Base-by-base conservation (phyloP, 2,329 filamentous ascomycete species). In the Aspergillus alliaceus region DNA sequence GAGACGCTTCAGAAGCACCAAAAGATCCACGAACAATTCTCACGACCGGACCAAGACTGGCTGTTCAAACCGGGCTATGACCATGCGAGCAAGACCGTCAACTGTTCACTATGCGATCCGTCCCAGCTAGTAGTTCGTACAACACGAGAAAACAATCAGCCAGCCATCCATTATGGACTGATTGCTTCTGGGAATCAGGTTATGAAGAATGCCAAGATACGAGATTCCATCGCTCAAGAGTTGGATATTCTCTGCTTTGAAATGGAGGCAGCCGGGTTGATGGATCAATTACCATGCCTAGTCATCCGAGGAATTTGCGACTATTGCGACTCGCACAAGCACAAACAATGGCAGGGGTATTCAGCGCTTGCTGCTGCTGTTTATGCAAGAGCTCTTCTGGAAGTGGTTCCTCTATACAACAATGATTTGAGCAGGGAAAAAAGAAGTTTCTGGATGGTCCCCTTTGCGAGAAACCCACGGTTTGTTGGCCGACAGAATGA, bases 131-230 rank as follows among this genome's bases (percentile, higher is more conserved):
- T 66, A 1, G 18, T 39, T 18, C 60, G 64, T 47, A 2, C 24
- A 6, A 51, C 20, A 15, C 62, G 66, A 18, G 25, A 9, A 4
- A 48, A 56, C 2, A 15, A 57, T 7, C 52, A 60, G 4, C 53
- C 56, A 18, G 7, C 14, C 11, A 57, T 67, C 22, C 60, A 67
- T 51, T 67, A 69, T 53, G 68, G 69, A 1, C 55, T 61, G 2
- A 69, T 72, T 31, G 67, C 62, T 2, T 72, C 66, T 3, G 69
- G 66, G 5, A 63, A 68, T 42, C 58, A 62, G 25, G 50, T 69
- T 14, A 62, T 71, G 7, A 69, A 60, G 22, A 34, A 65, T 54
- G 64, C 54, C 12, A 50, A 12, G 7, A 53, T 39, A 4, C 47
- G 68, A 34, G 66, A 70, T 25, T 14, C n/a, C 6, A 8, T 62